Evolutionary conservation across 2,329 filamentous ascomycete genomes (phyloP).

Genomic region (Fusarium subtropicale): DNA sequence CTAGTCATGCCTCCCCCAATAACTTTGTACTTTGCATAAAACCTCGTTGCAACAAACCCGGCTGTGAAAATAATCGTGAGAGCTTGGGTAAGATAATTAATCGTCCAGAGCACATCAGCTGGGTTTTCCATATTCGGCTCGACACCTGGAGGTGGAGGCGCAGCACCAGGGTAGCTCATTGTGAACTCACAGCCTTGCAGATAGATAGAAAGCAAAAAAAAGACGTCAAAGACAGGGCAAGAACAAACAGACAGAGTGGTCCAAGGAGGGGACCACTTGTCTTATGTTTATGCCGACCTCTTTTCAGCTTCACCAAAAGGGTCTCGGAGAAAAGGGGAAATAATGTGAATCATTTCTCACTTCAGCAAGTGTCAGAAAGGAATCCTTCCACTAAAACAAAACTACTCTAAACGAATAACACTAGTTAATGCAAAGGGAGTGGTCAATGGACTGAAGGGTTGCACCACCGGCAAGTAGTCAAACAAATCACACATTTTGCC

Average conservation of each 20-base stretch:
- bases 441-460: neutral
- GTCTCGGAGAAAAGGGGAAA: neutral
- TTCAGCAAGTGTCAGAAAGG: neutral
- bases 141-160: constrained; percentile 21
- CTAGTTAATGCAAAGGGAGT: neutral
- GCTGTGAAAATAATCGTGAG: constrained; percentile 23
- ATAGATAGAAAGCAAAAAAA: neutral
- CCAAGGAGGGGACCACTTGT: neutral
- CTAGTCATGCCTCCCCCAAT: constrained; percentile 23
- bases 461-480: neutral
- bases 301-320: neutral
- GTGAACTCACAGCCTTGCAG: neutral
- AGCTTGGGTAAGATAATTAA: constrained; percentile 35
- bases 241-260: neutral
- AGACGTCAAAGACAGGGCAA: neutral
- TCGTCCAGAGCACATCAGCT: constrained; percentile 25
- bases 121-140: constrained; percentile 28
- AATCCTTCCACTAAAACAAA: neutral
- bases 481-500: neutral
- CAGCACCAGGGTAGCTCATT: constrained; percentile 35
- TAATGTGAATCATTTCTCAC: neutral
- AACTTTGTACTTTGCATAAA: constrained; percentile 27
- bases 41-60: constrained; percentile 19
- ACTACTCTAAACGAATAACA: neutral
- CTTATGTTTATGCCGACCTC: neutral